Conservation (phyloP, 2,329 filamentous ascomycete species). For the Talaromyces sp. region DNA sequence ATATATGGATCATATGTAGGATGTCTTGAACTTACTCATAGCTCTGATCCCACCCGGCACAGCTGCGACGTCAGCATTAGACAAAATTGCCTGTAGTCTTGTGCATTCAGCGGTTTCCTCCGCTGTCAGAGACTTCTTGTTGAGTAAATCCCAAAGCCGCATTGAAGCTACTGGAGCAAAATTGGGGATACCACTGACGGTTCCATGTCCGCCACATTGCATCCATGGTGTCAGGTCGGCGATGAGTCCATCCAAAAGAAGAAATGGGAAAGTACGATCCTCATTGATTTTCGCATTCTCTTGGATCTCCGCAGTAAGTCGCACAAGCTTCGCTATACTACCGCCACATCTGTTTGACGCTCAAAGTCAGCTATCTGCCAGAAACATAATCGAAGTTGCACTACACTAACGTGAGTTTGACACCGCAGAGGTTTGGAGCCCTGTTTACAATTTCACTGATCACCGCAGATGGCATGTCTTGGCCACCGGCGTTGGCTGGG, state of each 20-base stretch:
- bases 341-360: conserved; percentile 23
- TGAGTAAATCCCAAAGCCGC: conserved; percentile 25
- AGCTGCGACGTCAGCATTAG: conserved; percentile 23
- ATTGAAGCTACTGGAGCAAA: conserved; percentile 25
- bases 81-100: conserved; percentile 23
- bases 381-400: background rate
- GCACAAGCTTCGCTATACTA: conserved; percentile 24
- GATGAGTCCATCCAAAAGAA: conserved; percentile 25
- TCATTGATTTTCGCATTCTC: conserved; percentile 19
- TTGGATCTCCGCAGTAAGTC: conserved; percentile 20
- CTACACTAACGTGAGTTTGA: conserved; percentile 23
- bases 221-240: conserved; percentile 27
- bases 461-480: conserved; percentile 25
- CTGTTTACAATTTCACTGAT: conserved; percentile 21
- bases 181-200: conserved; percentile 26
- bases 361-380: background rate
- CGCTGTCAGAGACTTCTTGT: conserved; percentile 13
- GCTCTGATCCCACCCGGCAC: conserved; percentile 25
- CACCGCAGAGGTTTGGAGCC: conserved; percentile 24
- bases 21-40: conserved; percentile 22
- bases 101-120: conserved; percentile 19
- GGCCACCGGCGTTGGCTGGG: conserved; percentile 24
- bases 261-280: conserved; percentile 22
- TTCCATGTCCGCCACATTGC: conserved; percentile 26
- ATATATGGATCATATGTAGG: background rate